Evolutionary conservation across 2,329 filamentous ascomycete genomes (phyloP), one percentile per base, ranked within the genome.

Genomic region (Lizonia empirigonia): DNA sequence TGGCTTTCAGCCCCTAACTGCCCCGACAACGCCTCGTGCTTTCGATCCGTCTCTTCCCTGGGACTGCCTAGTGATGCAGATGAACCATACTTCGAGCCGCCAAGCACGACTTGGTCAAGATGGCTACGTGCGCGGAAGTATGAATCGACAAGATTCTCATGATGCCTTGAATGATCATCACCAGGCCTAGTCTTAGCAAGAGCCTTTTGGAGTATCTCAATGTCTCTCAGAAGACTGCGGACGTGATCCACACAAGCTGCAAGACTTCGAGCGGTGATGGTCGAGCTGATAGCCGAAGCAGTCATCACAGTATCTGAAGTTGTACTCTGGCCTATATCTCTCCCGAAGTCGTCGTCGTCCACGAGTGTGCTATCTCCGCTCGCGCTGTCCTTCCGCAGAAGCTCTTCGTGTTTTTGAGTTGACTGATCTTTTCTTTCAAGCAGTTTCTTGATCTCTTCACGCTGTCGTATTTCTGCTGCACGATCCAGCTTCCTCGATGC

Each of bases 161-260:
- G 64, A 38, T 67, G 56, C 30, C 60, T 55, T 1, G 64, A 60
- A 30, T 63, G 50, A 32, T 68, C 72, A 23, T 75, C 65, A 5
- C 76, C 76, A 33, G 72, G 63, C 22, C 73, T 70, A 44, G 76
- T 70, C 51, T 72, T 68, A 22, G 68, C 63, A 40, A 79, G 71
- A 13, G 48, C 59, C 20, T 61, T 37, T 16, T 68, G 63, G 16
- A 68, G 18, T 1, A 36, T 55, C 20, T 66, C 59, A 10, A 69
- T 62, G 36, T 65, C 50, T 40, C 57, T 38, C 13, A 70, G 24
- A 4, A 70, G 44, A 23, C 23, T 57, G 12, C 51, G 56, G 9
- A 70, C 46, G 44, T 69, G 63, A n/a, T 62, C 34, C 1, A 64
- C 58, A 13, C 65, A 70, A 39, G 53, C 54, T n/a, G 44, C 58